Base-by-base conservation (phyloP, 2,329 filamentous ascomycete species). In the Penicillium sp. region DNA sequence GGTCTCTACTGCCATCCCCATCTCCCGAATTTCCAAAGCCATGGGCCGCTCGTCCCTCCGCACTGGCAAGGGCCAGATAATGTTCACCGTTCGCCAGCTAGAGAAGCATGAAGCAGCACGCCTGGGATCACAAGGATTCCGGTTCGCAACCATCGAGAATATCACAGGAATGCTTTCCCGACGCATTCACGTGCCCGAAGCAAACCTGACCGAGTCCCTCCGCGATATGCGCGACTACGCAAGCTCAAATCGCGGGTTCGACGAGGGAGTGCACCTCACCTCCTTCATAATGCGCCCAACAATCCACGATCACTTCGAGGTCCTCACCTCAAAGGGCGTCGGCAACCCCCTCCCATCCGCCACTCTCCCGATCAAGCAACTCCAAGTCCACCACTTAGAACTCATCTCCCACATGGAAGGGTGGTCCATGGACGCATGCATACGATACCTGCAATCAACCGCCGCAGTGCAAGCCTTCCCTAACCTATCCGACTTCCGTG, bases 11-110 rank as follows among this genome's bases (percentile, higher is more conserved):
- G 89, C 84, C 6, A 71, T 72, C 0, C 69, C 72, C 2, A 62
- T 70, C 3, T 75, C 69, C 4, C 65, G 67, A 39, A 58, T 70
- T 41, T 68, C 66, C 33, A 61, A 61, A 2, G 68, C 67, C 2
- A 68, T 69, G 62, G 68, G 66, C 49, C 67, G 69, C 29, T 68
- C 61, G 19, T 65, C 65, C 25, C 57, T 66, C 15, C 55, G 68
- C 61, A 58, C 73, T 38, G 89, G 89, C 4, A 86, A 86, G 58
- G 91, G 92, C 0, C 90, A 93, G 53, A 81, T 96, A 45, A 84
- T 96, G 71, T 92, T 96, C 66, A 82, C 96, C 10, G 88, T 92
- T 6, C 88, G 87, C 12, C 82, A 82, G 43, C 80, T 89, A 1
- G 78, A 75, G 35, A 78, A 79, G 35, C 77, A 81, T 0, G 89